Evolutionary conservation across 73 alveolate species (phyloP).

Genomic region (Paramecium sonneborni): DNA sequence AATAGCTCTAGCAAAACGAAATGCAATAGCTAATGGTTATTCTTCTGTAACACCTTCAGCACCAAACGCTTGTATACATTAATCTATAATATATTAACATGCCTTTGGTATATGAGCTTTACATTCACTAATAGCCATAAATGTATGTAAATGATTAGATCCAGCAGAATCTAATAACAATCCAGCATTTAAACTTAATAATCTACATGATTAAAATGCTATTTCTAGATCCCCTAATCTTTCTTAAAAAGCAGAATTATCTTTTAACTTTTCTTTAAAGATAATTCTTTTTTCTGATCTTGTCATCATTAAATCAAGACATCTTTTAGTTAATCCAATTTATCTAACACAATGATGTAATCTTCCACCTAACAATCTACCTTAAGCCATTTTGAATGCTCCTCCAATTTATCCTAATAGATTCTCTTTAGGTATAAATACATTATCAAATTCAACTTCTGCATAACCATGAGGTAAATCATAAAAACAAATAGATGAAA

Average conservation of each 20-base stretch:
- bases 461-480: constrained; percentile 75
- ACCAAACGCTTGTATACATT: constrained; percentile 43
- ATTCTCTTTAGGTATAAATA: constrained; percentile 69
- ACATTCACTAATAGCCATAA: neutral
- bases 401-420: constrained; percentile 73
- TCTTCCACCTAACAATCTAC: constrained; percentile 76
- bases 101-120: constrained; percentile 34
- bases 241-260: neutral
- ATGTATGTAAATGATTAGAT: neutral
- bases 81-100: constrained; percentile 42
- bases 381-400: constrained; percentile 76
- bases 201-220: constrained; percentile 22
- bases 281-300: constrained; percentile 45
- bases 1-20: constrained; percentile 61
- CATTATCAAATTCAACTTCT: constrained; percentile 73
- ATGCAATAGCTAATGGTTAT: constrained; percentile 47
- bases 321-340: constrained; percentile 68
- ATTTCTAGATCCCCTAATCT: constrained; percentile 34
- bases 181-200: constrained; percentile 51
- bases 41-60: constrained; percentile 66
- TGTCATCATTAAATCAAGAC: constrained; percentile 7
- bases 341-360: constrained; percentile 74
- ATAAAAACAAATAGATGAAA: constrained; percentile 1
- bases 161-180: constrained; percentile 47
- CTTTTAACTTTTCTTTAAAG: constrained; percentile 18